Evolutionary conservation across 306 rosid species (phyloP), one percentile per base, ranked within the genome.

Genomic region (Dryas drummondii): DNA sequence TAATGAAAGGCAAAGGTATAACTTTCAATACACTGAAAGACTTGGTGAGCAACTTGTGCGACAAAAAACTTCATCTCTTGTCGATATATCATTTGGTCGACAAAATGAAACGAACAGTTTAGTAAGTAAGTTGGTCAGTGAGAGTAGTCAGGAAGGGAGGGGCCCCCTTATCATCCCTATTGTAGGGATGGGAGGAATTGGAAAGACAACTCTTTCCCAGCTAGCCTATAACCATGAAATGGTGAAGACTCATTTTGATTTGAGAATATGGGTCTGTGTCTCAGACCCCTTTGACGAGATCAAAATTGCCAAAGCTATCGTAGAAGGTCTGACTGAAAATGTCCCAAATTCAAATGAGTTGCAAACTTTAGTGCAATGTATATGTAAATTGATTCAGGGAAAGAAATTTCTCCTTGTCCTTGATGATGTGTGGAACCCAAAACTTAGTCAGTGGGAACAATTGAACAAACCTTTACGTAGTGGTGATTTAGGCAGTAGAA

Each of bases 351-450:
- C 57, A 5, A 12, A 6, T 40, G 27, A 1, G 46, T 58, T 68
- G 7, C 7, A 76, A 15, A 1, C 51, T 0, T 17, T 77, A 0
- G 0, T 0, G 4, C 1, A 0, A 0, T 0, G 44, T 4, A 68
- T 71, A 4, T 0, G 4, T 13, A 11, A 19, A 6, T 50, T 42
- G 9, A 15, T 63, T 6, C 4, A 16, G 40, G 68, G 16, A 0
- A 44, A 46, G 45, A 70, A 10, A 6, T 70, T 61, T 12, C 51
- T 78, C 4, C 76, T 78, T 5, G 81, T 78, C 14, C 26, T 71
- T 51, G 77, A 78, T 12, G 82, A 78, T 59, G 82, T 78, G 1
- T 78, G 77, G 82, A 22, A 5, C 6, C 59, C 59, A 56, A 48
- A 59, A 0, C 1, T 0, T 41, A 17, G 11, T 2, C 52, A 68